Evolutionary conservation across 2,329 filamentous ascomycete species (phyloP).

Genomic region (Pyricularia sp.): DNA sequence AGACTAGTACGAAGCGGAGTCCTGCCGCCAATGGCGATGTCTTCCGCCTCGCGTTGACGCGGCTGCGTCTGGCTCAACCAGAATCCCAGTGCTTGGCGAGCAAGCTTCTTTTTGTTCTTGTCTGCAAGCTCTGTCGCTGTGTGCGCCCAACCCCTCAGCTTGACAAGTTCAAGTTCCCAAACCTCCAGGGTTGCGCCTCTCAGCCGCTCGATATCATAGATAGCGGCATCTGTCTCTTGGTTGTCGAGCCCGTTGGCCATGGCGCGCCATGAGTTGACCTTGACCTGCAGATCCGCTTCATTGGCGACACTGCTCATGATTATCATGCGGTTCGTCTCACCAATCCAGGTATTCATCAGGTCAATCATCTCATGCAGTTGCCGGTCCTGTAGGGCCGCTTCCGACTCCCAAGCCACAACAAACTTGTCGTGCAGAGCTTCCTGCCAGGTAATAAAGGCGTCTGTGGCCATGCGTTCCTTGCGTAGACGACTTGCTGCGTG

Average conservation of each 20-base stretch:
- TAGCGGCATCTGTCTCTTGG: slow-evolving; percentile 6
- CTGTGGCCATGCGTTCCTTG: slow-evolving; percentile 9
- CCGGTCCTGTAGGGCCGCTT: slow-evolving; percentile 6
- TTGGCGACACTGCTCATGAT: slow-evolving; percentile 8
- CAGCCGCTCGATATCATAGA: slow-evolving; percentile 6
- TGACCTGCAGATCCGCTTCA: slow-evolving; percentile 9
- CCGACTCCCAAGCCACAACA: slow-evolving; percentile 4
- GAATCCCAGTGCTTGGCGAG: slow-evolving; percentile 7
- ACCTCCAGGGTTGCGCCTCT: slow-evolving; percentile 7
- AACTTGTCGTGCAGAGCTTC: not conserved
- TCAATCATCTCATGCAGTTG: slow-evolving; percentile 3
- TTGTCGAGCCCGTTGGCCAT: not conserved
- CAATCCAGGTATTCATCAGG: slow-evolving; percentile 11
- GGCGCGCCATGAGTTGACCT: slow-evolving; percentile 9
- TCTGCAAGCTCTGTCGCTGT: slow-evolving; percentile 10
- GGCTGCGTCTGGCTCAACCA: slow-evolving; percentile 6
- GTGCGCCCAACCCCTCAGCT: slow-evolving; percentile 8
- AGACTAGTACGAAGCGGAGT: slow-evolving; percentile 3
- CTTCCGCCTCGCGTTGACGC: not conserved
- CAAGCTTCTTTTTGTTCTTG: slow-evolving; percentile 10
- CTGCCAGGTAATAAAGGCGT: slow-evolving; percentile 8
- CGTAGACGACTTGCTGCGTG: slow-evolving; percentile 6
- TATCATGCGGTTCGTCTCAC: slow-evolving; percentile 11
- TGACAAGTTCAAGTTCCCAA: slow-evolving; percentile 14
- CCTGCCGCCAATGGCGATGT: not conserved